Conservation (phyloP, 768 basidiomycete species). For the Rhodosporidiobolus sp. region DNA sequence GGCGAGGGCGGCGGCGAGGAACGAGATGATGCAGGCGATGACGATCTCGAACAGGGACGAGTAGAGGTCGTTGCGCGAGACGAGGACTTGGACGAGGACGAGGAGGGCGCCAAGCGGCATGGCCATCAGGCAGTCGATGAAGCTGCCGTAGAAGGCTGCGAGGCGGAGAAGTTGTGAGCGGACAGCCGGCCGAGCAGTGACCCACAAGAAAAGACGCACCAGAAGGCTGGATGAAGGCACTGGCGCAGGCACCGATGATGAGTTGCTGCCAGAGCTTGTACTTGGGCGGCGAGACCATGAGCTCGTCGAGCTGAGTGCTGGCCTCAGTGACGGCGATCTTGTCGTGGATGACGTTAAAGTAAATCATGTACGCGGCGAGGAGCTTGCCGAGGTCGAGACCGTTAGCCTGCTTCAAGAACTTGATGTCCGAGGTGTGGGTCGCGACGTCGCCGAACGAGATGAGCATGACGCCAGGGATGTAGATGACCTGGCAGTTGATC, state of each 20-base stretch:
- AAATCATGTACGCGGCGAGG: conserved; percentile 45
- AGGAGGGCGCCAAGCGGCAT: conserved; percentile 75
- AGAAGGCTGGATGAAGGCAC: conserved; percentile 30
- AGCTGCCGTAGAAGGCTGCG: conserved; percentile 68
- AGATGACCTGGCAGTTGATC: conserved; percentile 54
- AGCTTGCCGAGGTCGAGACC: conserved; percentile 75
- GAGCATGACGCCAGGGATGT: conserved; percentile 60
- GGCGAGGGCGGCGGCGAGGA: conserved; percentile 70
- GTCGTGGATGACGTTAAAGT: conserved; percentile 61
- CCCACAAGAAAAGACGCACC: not conserved
- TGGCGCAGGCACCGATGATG: conserved; percentile 64
- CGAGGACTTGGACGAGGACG: conserved; percentile 65
- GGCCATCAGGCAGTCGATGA: conserved; percentile 69
- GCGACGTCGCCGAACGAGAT: conserved; percentile 76
- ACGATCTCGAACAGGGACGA: conserved; percentile 81
- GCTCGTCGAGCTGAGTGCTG: conserved; percentile 62
- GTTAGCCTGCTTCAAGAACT: conserved; percentile 50
- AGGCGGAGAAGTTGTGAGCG: conserved; percentile 48
- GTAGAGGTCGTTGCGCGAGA: conserved; percentile 68
- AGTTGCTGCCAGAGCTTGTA: conserved; percentile 58
- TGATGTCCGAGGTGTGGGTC: conserved; percentile 76
- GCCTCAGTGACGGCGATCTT: conserved; percentile 71
- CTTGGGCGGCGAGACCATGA: conserved; percentile 64
- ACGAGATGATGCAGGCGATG: conserved; percentile 72
- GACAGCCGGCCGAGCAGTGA: not conserved